Evolutionary conservation across 202 grass and related monocot species (phyloP), one percentile per base, ranked within the genome.

Genomic region (Elaeis oleifera): DNA sequence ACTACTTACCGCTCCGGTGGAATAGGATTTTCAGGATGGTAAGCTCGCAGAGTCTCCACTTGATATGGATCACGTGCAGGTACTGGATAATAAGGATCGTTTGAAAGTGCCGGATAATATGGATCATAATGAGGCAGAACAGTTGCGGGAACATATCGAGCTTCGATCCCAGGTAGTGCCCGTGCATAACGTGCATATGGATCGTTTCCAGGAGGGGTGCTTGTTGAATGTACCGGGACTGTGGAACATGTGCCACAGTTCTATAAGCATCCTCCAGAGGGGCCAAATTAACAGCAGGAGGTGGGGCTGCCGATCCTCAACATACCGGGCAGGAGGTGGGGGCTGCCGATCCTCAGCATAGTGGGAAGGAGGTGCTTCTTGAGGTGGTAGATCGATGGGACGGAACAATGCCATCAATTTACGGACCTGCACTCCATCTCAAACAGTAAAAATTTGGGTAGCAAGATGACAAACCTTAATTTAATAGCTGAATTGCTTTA

Each of bases 211-310:
- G 56, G 19, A 15, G 36, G 9, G 9, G 36, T 3, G 13, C 28
- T 58, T 69, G 53, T 3, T 17, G 53, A 48, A 58, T 49, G 56
- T 69, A 69, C 23, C 66, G 54, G 9, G 32, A 49, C 53, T 49
- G 66, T 49, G 66, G 31, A 22, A 54, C 53, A 26, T 4, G 29
- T 69, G 66, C 21, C 53, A 49, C 11, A 25, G 36, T 25, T 18
- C 55, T 49, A 60, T 60, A 71, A 51, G 22, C 39, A 50, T 71
- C 68, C 22, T 71, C 68, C 52, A 62, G 69, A 60, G 13, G 56
- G 5, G 4, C 56, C 17, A 60, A 51, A 7, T 29, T 76, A 29
- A 72, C 51, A 59, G 64, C 53, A 2, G 55, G n/a, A 32, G 29
- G 29, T 32, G 29, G 29, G 18, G 18, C 18, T 21, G 20, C 19